Conservation (phyloP, 1,284 basidiomycete species). For the Cryptococcus wingfieldii region DNA sequence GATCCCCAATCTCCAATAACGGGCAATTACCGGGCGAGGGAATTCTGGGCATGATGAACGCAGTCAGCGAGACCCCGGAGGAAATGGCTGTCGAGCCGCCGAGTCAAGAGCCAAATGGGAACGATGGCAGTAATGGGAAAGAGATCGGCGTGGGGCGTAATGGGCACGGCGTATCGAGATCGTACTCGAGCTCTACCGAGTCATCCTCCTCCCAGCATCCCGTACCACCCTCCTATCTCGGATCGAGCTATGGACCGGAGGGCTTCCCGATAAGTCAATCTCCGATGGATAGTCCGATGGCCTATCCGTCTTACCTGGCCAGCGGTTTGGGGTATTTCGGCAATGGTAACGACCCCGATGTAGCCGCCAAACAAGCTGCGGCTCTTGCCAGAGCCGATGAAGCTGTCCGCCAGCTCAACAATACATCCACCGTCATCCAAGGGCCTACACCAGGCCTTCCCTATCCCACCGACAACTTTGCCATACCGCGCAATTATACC, state of each 20-base stretch:
- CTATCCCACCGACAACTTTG: slow-evolving; percentile 7
- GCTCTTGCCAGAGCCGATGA: slow-evolving; percentile 40
- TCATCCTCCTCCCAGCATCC: slow-evolving; percentile 25
- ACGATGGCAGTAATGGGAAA: not conserved
- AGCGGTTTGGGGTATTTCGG: slow-evolving; percentile 4
- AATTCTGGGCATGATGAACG: slow-evolving; percentile 3
- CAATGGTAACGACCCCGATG: slow-evolving; percentile 12
- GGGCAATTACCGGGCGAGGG: not conserved
- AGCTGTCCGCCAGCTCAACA: slow-evolving; percentile 41
- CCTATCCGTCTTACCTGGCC: not conserved
- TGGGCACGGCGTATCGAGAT: not conserved
- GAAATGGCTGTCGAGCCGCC: not conserved
- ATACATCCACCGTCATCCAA: slow-evolving; percentile 37
- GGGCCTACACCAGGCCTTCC: slow-evolving; percentile 5
- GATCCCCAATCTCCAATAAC: slow-evolving; percentile 9
- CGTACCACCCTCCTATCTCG: slow-evolving; percentile 23
- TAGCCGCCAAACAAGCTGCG: slow-evolving; percentile 19
- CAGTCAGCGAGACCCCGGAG: not conserved
- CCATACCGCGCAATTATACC: slow-evolving; percentile 20
- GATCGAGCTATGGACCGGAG: slow-evolving; percentile 43
- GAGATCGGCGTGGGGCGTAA: not conserved
- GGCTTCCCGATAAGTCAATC: slow-evolving; percentile 32
- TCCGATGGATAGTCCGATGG: slow-evolving; percentile 8
- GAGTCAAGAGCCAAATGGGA: not conserved
- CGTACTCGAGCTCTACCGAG: slow-evolving; percentile 35